Evolutionary conservation across 441 rosid species (phyloP).

Genomic region (Pelargonium australe): DNA sequence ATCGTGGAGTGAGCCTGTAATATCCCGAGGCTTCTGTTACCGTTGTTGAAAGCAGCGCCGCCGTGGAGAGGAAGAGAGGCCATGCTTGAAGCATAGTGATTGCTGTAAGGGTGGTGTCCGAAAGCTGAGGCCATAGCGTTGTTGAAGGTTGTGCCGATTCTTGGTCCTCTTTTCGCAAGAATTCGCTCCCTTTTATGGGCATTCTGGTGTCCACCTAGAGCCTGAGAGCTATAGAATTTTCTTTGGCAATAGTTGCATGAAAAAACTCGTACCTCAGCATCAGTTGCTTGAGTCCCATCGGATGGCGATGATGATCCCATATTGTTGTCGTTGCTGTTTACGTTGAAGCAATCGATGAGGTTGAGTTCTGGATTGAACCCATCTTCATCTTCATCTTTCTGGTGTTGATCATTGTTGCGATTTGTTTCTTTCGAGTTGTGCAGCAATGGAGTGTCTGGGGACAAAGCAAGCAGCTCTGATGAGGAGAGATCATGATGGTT

Average conservation of each 20-base stretch:
- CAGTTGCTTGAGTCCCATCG: constrained; percentile 18
- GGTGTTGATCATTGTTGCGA: constrained; percentile 1
- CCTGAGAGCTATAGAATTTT: constrained; percentile 79
- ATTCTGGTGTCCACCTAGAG: constrained; percentile 89
- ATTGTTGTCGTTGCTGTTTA: background rate
- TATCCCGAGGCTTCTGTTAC: constrained; percentile 54
- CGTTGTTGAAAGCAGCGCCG: constrained; percentile 17
- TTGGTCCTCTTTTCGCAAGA: constrained; percentile 61
- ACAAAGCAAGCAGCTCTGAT: constrained; percentile 11
- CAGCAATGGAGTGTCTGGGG: constrained; percentile 15
- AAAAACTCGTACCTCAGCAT: constrained; percentile 53
- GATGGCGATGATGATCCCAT: constrained; percentile 20
- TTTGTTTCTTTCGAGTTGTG: constrained; percentile 21
- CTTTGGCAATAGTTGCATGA: constrained; percentile 81
- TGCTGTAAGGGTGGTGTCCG: constrained; percentile 37
- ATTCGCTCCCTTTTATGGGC: constrained; percentile 86
- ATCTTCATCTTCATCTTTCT: constrained; percentile 20
- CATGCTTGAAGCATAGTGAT: constrained; percentile 28
- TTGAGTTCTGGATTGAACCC: constrained; percentile 53
- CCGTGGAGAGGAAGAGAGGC: constrained; percentile 57
- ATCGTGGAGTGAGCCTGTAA: constrained; percentile 55
- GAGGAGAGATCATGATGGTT: constrained; percentile 24
- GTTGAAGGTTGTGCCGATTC: constrained; percentile 24
- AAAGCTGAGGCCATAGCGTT: constrained; percentile 31
- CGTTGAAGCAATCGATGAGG: constrained; percentile 45